Percentiles rank a stretch among this genome's conserved stretches.
phyloP scores from a whole-genome alignment of 345 rosid species.

The Acer campestre region DNA sequence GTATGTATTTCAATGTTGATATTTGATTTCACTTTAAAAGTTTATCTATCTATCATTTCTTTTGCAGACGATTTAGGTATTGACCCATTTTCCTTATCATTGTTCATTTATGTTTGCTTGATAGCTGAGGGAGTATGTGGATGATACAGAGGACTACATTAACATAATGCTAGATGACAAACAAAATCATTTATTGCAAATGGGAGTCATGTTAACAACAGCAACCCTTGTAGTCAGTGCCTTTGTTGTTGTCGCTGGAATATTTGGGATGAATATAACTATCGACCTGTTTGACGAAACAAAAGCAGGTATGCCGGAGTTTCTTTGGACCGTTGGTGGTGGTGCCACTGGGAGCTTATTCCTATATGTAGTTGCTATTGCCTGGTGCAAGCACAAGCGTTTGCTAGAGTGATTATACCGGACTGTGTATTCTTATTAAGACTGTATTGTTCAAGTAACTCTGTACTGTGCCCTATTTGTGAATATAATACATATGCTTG shows the following conservation, averaged over 20 bases:
- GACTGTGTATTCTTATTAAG: background rate
- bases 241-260: slow-evolving; percentile 68
- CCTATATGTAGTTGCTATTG: slow-evolving; percentile 74
- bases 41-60: background rate
- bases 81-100: slow-evolving; percentile 22
- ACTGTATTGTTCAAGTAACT: background rate
- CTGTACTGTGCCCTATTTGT: background rate
- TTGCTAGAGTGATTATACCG: slow-evolving; percentile 49
- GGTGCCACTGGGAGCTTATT: slow-evolving; percentile 57
- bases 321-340: slow-evolving; percentile 78
- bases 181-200: slow-evolving; percentile 92
- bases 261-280: slow-evolving; percentile 74
- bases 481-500: background rate
- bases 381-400: slow-evolving; percentile 84
- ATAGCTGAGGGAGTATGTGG: slow-evolving; percentile 92
- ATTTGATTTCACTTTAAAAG: too few relatives aligned
- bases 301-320: slow-evolving; percentile 37
- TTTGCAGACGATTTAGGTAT: background rate
- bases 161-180: slow-evolving; percentile 97
- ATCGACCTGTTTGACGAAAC: slow-evolving; percentile 51
- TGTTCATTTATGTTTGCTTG: slow-evolving; percentile 8
- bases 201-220: slow-evolving; percentile 93
- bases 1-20: background rate
- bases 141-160: slow-evolving; percentile 94
- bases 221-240: slow-evolving; percentile 79